phyloP scores from a whole-genome alignment of 2,329 filamentous ascomycete species.

The Alternaria gansuensis region DNA sequence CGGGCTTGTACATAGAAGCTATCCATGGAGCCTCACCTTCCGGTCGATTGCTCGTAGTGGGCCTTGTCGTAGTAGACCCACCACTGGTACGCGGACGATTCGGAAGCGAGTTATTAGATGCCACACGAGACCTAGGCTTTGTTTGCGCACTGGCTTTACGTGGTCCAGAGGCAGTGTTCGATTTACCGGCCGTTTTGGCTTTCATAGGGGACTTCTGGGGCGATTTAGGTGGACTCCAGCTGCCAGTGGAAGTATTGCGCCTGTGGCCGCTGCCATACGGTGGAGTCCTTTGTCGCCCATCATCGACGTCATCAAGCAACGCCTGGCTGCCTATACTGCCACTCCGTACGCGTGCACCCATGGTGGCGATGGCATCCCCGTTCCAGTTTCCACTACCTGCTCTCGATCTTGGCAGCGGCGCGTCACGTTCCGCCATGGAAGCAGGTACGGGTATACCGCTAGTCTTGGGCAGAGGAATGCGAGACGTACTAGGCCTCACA shows the following conservation, averaged over 20 bases:
- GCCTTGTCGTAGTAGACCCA: conserved; percentile 58
- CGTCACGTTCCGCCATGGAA: conserved; percentile 77
- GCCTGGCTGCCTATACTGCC: conserved; percentile 67
- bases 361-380: conserved; percentile 66
- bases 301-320: conserved; percentile 60
- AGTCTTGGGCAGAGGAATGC: conserved; percentile 84
- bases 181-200: conserved; percentile 52
- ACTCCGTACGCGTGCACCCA: conserved; percentile 74
- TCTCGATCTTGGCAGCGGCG: conserved; percentile 68
- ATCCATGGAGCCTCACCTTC: conserved; percentile 98
- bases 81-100: conserved; percentile 70
- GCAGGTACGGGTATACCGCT: conserved; percentile 79
- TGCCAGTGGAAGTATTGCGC: conserved; percentile 36
- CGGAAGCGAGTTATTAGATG: conserved; percentile 52
- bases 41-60: conserved; percentile 74
- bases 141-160: conserved; percentile 44
- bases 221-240: conserved; percentile 42
- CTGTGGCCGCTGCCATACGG: conserved; percentile 33
- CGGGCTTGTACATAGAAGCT: conserved; percentile 92
- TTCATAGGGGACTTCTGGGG: conserved; percentile 51
- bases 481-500: conserved; percentile 67
- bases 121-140: conserved; percentile 49
- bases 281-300: conserved; percentile 35
- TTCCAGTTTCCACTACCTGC: conserved; percentile 65
- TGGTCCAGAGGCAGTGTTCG: conserved; percentile 45